Base-by-base conservation (phyloP, 2,329 filamentous ascomycete genomes). In the Colletotrichum viniferum region DNA sequence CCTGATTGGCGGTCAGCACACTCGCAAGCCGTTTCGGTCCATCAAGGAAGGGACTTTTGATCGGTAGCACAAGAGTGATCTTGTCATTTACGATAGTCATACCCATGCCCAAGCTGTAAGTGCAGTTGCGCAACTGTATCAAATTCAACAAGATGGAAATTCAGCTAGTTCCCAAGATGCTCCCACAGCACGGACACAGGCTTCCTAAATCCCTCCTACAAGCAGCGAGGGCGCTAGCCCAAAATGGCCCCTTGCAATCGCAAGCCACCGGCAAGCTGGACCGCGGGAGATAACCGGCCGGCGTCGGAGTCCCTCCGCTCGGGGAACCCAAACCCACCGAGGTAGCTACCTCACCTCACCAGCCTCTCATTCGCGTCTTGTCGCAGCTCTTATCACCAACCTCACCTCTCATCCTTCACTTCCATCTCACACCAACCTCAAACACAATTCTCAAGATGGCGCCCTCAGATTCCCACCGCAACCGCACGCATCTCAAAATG, bases 251-350 rank as follows among this genome's bases (percentile, higher is more conserved):
- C 28, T 38, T 16, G 18, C n/a, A 18, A 75, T 48, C 73, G 63
- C 66, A 55, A 16, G 16, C 64, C 64, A 24, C 62, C 21, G 62
- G n/a, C 43, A 52, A 52, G n/a, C 43, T 24, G 55, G 10, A 62
- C 30, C 58, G 30, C 30, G 58, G 73, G 69, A 64, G 73, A 75
- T 73, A 68, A 68, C 73, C 68, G 69, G 73, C 73, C 73, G 73
- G 62, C 71, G 69, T 75, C 73, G 73, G 73, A 73, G 69, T 30
- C 34, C 60, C 69, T 61, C 73, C 73, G 73, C 63, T 73, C 69
- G 69, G 73, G 26, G 32, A 32, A 36, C 32, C 32, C 30, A 62
- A 13, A 7, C 58, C 58, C 55, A 58, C 55, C 58, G 21, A 62
- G n/a, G n/a, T 52, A 21, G 43, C 43, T 52, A 52, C 43, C 43